These are phyloP conservation scores for Hebeloma cylindrosporum DNA, from an alignment of 768 basidiomycete species.

Conservation along the genomic window DNA sequence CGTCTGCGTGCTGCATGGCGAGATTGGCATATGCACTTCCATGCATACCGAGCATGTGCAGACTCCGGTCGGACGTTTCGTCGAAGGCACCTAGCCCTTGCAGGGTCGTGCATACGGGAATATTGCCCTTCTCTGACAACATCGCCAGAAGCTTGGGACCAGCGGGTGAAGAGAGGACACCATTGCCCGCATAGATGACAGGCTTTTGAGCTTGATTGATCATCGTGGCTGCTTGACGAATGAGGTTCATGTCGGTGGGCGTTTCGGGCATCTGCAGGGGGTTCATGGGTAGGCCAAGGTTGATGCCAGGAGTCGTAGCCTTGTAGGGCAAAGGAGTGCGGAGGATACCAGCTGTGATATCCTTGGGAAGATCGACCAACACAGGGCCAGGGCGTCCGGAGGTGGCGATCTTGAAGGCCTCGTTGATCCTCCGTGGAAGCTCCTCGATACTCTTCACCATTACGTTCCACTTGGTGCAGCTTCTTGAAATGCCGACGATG, in stretches of 20 bases:
- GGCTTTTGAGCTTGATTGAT: conserved; percentile 93
- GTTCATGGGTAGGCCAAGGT: conserved; percentile 71
- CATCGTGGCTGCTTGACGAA: conserved; percentile 81
- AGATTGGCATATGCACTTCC: conserved; percentile 96
- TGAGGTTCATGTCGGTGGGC: conserved; percentile 62
- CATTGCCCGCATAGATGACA: conserved; percentile 91
- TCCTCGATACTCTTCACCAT: conserved; percentile 98
- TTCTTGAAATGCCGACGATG: conserved; percentile 91
- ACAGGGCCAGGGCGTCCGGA: conserved; percentile 97
- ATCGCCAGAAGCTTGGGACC: conserved; percentile 82
- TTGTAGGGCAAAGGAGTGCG: conserved; percentile 82
- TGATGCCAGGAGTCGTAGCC: conserved; percentile 78
- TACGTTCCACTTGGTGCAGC: conserved; percentile 99
- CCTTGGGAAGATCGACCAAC: conserved; percentile 98
- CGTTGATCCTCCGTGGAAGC: conserved; percentile 93
- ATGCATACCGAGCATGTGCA: conserved; percentile 99
- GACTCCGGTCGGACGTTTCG: conserved; percentile 78
- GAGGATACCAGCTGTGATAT: conserved; percentile 92
- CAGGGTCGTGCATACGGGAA: conserved; percentile 95
- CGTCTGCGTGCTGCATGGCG: conserved; percentile 96
- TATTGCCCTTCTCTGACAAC: conserved; percentile 83
- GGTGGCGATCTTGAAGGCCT: conserved; percentile 99
- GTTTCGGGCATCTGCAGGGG: conserved; percentile 61
- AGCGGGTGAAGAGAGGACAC: conserved; percentile 76
- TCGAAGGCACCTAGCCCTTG: conserved; percentile 96